A percentile compares a stretch with the other conserved stretches of the same genome.
phyloP scores from a whole-genome alignment of 768 basidiomycete species.

The Amanita exitialis region DNA sequence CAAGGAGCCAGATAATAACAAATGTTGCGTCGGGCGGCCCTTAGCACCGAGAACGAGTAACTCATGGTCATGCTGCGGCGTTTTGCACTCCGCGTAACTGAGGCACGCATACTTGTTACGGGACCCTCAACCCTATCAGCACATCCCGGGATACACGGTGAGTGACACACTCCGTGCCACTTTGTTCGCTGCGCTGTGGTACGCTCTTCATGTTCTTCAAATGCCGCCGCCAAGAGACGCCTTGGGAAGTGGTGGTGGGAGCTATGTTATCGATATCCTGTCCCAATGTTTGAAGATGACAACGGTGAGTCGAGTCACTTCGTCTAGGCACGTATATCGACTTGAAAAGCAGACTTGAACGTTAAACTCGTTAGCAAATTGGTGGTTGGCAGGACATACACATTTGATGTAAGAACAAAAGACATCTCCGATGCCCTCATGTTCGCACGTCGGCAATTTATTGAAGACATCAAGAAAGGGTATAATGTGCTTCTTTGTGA shows the following conservation, averaged over 20 bases:
- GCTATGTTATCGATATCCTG: constrained; percentile 51
- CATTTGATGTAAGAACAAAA: constrained; percentile 45
- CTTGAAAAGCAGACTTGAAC: neutral
- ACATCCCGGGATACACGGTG: neutral
- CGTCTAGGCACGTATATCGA: neutral
- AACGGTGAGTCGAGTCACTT: constrained; percentile 30
- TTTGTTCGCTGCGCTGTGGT: neutral
- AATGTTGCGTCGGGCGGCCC: too few species aligned
- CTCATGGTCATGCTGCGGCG: too few species aligned
- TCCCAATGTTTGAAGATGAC: constrained; percentile 55
- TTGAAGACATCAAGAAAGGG: constrained; percentile 43
- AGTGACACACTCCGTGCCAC: neutral
- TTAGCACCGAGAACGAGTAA: too few species aligned
- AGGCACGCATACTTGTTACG: neutral
- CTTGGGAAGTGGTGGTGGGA: constrained; percentile 79
- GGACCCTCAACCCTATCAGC: neutral
- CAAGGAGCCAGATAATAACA: too few species aligned
- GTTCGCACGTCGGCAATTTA: constrained; percentile 56
- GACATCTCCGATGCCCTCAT: constrained; percentile 44
- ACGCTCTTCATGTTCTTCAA: constrained; percentile 19
- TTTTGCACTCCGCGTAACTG: neutral
- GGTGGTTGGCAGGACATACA: constrained; percentile 47
- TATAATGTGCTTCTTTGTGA: constrained; percentile 60
- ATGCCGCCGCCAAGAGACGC: constrained; percentile 46
- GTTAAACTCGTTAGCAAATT: constrained; percentile 44